Conservation (phyloP, 1,284 basidiomycete genomes). For the Puccinia triticina region DNA sequence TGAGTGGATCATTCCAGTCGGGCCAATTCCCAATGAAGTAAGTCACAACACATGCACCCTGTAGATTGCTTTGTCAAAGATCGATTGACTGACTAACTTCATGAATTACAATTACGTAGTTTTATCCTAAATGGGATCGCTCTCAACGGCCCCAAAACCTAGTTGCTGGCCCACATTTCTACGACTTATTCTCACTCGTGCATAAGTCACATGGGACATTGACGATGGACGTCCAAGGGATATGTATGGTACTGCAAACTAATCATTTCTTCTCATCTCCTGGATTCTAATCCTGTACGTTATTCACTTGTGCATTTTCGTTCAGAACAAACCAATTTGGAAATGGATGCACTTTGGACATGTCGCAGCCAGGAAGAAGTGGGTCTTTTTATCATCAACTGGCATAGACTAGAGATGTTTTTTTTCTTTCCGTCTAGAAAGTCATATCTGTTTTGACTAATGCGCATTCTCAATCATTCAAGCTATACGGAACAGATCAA, state of each 20-base stretch:
- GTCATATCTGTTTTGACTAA: background rate
- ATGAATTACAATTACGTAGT: constrained; percentile 48
- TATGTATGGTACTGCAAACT: constrained; percentile 65
- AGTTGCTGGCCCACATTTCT: constrained; percentile 91
- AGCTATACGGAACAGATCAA: constrained; percentile 74
- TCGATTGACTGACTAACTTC: background rate
- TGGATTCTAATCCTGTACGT: constrained; percentile 68
- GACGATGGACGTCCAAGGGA: constrained; percentile 83
- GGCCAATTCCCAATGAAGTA: constrained; percentile 88
- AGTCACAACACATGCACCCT: constrained; percentile 42
- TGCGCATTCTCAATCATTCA: background rate
- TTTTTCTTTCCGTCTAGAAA: background rate
- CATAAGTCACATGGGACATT: constrained; percentile 77
- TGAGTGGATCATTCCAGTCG: constrained; percentile 69
- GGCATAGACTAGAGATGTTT: background rate
- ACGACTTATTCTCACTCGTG: constrained; percentile 84
- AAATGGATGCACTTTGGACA: constrained; percentile 74
- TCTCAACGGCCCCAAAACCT: constrained; percentile 71
- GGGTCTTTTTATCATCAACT: constrained; percentile 11
- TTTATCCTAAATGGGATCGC: constrained; percentile 56
- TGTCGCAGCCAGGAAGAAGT: constrained; percentile 73
- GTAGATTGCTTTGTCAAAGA: background rate
- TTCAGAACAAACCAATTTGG: constrained; percentile 19
- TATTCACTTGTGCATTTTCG: background rate
- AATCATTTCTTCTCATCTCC: constrained; percentile 73